Evolutionary conservation across 2,329 filamentous ascomycete species (phyloP).

Genomic region (Cryoendolithus antarcticus): DNA sequence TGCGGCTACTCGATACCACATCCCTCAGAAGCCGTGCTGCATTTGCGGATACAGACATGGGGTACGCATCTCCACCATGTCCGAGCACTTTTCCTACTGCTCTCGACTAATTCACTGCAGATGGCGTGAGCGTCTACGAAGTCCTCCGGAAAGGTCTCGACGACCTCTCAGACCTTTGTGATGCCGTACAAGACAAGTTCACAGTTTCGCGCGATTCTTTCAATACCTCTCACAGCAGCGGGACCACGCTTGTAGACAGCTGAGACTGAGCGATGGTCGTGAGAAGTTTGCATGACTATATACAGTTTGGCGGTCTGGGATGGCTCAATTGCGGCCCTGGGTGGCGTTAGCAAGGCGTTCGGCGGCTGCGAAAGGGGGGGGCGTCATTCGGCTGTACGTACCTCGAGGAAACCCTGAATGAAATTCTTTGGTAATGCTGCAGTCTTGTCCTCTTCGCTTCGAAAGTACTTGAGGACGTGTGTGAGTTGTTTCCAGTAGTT

Average conservation of each 20-base stretch:
- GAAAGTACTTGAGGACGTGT: constrained; percentile 95
- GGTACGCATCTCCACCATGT: constrained; percentile 46
- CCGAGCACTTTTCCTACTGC: no score
- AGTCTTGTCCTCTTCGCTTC: constrained; percentile 68
- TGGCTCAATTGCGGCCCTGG: constrained; percentile 15
- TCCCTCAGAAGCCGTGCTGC: constrained; percentile 93
- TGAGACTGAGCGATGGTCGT: no score
- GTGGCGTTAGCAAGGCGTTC: constrained; percentile 5
- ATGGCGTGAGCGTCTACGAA: constrained; percentile 66
- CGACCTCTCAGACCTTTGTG: constrained; percentile 83
- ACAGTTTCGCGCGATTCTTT: constrained; percentile 54
- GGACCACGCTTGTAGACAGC: no score
- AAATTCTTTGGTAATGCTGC: constrained; percentile 74
- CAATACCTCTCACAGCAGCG: constrained; percentile 22
- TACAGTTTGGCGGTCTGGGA: no score
- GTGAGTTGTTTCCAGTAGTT: constrained; percentile 98
- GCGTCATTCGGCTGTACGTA: constrained; percentile 32
- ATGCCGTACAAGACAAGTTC: constrained; percentile 89
- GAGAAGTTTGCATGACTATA: no score
- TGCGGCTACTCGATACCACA: constrained; percentile 97
- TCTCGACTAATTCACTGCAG: constrained; percentile 32
- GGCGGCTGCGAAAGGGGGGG: neutral
- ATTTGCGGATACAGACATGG: constrained; percentile 92
- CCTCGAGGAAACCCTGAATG: constrained; percentile 91
- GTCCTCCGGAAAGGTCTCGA: constrained; percentile 81